phyloP scores from a whole-genome alignment of 108 stramenopile genomes.

The Skeletonema menzelii region DNA sequence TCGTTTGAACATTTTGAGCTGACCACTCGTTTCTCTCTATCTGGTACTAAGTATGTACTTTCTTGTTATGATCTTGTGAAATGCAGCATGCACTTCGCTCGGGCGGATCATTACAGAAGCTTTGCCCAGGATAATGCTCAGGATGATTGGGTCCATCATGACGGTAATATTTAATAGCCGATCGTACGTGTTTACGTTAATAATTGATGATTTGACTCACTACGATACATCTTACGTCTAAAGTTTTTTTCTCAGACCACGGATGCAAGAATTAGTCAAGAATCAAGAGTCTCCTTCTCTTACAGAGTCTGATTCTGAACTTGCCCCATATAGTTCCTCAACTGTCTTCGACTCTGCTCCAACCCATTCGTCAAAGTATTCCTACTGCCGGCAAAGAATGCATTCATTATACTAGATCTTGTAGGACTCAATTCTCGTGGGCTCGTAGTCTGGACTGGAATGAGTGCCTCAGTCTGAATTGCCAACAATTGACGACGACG shows the following conservation, averaged over 20 bases:
- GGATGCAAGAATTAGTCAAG: no score
- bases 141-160: slow-evolving; percentile 95
- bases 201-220: no score
- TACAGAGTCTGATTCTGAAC: slow-evolving; percentile 1
- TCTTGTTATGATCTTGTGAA: no score
- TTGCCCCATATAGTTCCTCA: slow-evolving; percentile 3
- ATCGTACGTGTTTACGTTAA: no score
- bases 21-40: no score
- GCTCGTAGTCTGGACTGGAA: neutral
- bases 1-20: no score
- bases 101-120: no score
- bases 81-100: no score
- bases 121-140: slow-evolving; percentile 95
- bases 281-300: no score
- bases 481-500: neutral
- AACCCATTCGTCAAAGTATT: slow-evolving; percentile 13
- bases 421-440: neutral
- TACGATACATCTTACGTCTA: no score
- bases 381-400: slow-evolving; percentile 8
- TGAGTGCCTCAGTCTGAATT: neutral
- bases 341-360: slow-evolving; percentile 18
- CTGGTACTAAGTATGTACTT: no score
- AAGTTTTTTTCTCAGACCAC: no score
- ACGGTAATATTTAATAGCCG: slow-evolving; percentile 74
- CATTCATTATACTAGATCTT: neutral